Evolutionary conservation across 306 rosid species (phyloP).

Genomic region (Cajanus cajan): DNA sequence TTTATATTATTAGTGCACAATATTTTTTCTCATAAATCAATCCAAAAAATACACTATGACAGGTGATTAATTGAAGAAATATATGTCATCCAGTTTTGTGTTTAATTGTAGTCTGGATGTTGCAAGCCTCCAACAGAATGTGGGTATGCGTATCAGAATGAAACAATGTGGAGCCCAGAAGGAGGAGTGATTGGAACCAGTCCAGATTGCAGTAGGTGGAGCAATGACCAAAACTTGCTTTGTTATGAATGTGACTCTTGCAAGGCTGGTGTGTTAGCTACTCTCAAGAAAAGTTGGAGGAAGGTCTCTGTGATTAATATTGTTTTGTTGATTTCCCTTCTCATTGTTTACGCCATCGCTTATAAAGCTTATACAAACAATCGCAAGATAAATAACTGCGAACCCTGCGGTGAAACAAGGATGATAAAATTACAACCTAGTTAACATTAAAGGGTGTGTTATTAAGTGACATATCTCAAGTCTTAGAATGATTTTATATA

Average conservation of each 20-base stretch:
- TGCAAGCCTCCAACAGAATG: conserved; percentile 82
- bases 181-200: conserved; percentile 24
- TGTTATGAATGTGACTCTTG: conserved; percentile 77
- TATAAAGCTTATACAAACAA: conserved; percentile 62
- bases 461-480: too few species aligned
- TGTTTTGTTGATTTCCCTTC: conserved; percentile 44
- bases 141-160: conserved; percentile 50
- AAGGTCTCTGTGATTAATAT: conserved; percentile 70
- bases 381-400: conserved; percentile 55
- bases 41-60: too few species aligned
- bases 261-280: conserved; percentile 71
- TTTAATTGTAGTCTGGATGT: conserved; percentile 62
- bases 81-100: too few species aligned
- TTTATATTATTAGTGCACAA: too few species aligned
- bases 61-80: too few species aligned
- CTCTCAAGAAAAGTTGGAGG: conserved; percentile 71
- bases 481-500: too few species aligned
- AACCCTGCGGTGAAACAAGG: conserved; percentile 52
- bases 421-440: conserved; percentile 62
- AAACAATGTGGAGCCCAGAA: conserved; percentile 50
- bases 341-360: conserved; percentile 44
- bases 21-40: too few species aligned
- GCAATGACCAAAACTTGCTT: conserved; percentile 56
- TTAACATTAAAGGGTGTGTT: too few species aligned
- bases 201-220: conserved; percentile 64